Evolutionary conservation across 805 yeast species (phyloP), one percentile per base, ranked within the genome.

Genomic region (Teunomyces pallodes): DNA sequence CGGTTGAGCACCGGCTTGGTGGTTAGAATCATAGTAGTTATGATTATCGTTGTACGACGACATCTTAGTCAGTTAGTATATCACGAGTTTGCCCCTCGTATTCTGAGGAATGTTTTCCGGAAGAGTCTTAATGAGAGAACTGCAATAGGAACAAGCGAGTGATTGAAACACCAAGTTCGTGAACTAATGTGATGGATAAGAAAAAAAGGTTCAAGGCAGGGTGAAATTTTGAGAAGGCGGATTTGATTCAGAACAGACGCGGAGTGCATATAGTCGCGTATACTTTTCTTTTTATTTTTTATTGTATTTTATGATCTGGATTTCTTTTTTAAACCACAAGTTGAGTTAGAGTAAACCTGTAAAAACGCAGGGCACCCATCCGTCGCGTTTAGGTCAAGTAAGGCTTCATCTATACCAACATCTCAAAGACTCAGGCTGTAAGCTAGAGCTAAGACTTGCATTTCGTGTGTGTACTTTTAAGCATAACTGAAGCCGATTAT

Each of bases 21-120:
- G 66, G 61, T 56, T 56, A 49, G 63, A 64, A 51, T 62, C 64
- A 52, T 63, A 61, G 64, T 75, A 74, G 57, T 79, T 73, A 54
- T 70, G 70, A 62, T 70, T 71, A 70, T 80, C 84, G 78, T 74
- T 76, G 69, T 80, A 80, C 69, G 85, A 80, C 69, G 85, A 80
- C 85, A 80, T 80, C 81, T 74, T 20, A 39, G 47, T 38, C 8
- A 29, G 64, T 59, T 59, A 59, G 64, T 59, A 57, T 33, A 32
- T 20, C 31, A 38, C 41, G 41, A 14, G 41, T 26, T 35, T 35
- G 12, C 39, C 39, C 39, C 24, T 35, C 13, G 39, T 16, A 12
- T 14, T 35, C 24, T 17, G 12, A 38, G 27, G 13, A 38, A 26
- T 26, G 30, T 24, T n/a, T 32, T 36, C 45, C 45, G 46, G 39